Conservation (phyloP, 2,329 filamentous ascomycete genomes). For the Phialophora verrucosa region DNA sequence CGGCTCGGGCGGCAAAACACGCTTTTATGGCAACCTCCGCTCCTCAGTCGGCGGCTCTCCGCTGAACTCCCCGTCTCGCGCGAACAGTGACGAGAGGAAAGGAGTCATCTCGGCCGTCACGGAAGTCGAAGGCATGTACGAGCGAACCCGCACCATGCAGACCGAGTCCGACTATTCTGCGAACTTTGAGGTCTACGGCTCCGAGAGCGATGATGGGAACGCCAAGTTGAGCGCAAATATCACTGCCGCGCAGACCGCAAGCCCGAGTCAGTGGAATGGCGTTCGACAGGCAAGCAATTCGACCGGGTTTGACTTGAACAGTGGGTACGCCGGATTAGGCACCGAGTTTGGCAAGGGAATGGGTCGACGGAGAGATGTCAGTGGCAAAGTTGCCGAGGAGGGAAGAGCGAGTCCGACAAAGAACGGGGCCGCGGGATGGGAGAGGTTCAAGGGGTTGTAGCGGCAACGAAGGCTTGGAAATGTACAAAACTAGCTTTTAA, state of each 20-base stretch:
- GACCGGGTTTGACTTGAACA: slow-evolving; percentile 36
- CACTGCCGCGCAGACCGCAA: slow-evolving; percentile 32
- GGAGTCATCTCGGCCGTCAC: neutral
- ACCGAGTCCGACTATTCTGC: slow-evolving; percentile 35
- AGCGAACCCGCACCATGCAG: slow-evolving; percentile 37
- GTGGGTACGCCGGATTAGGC: slow-evolving; percentile 39
- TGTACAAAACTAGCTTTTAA: neutral
- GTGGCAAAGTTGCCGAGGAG: slow-evolving; percentile 55
- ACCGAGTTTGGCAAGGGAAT: slow-evolving; percentile 45
- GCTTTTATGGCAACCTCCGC: slow-evolving; percentile 49
- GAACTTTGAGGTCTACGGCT: slow-evolving; percentile 38
- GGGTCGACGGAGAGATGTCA: slow-evolving; percentile 54
- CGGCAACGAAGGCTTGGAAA: neutral
- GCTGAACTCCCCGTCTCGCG: slow-evolving; percentile 15
- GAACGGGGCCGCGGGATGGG: slow-evolving; percentile 49
- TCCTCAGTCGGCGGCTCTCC: slow-evolving; percentile 26
- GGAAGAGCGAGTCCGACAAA: slow-evolving; percentile 43
- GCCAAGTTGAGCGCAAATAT: slow-evolving; percentile 27
- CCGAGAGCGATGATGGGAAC: slow-evolving; percentile 28
- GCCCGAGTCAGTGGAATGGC: slow-evolving; percentile 30
- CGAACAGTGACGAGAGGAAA: slow-evolving; percentile 18
- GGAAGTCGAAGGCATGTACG: slow-evolving; percentile 28
- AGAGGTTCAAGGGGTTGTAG: slow-evolving; percentile 53
- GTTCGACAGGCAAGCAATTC: slow-evolving; percentile 37
- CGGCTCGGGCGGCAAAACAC: slow-evolving; percentile 43